A percentile compares a stretch with the other conserved stretches of the same genome.
phyloP scores from a whole-genome alignment of 257 asterid species.

The Galeopsis tetrahit region DNA sequence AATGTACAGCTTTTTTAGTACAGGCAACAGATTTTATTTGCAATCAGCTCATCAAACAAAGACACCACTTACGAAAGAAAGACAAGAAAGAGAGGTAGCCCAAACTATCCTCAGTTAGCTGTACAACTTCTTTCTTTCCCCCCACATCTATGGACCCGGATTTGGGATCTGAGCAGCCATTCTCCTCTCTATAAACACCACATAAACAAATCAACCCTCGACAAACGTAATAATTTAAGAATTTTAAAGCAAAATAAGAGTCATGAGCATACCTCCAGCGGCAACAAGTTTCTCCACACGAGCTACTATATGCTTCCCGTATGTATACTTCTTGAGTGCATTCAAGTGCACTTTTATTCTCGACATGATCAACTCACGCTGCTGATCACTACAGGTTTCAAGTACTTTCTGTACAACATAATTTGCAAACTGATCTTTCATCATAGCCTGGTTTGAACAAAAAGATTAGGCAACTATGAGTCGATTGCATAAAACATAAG shows the following conservation, averaged over 20 bases:
- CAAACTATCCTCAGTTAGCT: conserved; percentile 91
- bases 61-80: conserved; percentile 36
- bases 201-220: background rate
- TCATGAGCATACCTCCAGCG: conserved; percentile 64
- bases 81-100: conserved; percentile 54
- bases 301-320: conserved; percentile 83
- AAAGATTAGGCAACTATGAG: conserved; percentile 7
- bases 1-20: conserved; percentile 58
- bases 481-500: conserved; percentile 18
- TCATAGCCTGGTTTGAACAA: conserved; percentile 66
- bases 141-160: conserved; percentile 38
- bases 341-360: conserved; percentile 79
- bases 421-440: conserved; percentile 88
- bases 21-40: conserved; percentile 56
- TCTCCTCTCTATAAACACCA: conserved; percentile 54
- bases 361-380: conserved; percentile 75
- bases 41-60: conserved; percentile 32
- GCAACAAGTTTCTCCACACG: conserved; percentile 88
- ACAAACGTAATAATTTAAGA: too few relatives aligned
- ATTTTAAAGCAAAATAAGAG: background rate
- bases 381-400: conserved; percentile 84
- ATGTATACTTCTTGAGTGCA: conserved; percentile 83
- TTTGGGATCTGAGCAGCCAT: conserved; percentile 53
- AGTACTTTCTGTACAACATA: conserved; percentile 84
- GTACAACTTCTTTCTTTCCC: conserved; percentile 62